Conservation (phyloP, 1,284 basidiomycete genomes). For the Mycena citricolor region DNA sequence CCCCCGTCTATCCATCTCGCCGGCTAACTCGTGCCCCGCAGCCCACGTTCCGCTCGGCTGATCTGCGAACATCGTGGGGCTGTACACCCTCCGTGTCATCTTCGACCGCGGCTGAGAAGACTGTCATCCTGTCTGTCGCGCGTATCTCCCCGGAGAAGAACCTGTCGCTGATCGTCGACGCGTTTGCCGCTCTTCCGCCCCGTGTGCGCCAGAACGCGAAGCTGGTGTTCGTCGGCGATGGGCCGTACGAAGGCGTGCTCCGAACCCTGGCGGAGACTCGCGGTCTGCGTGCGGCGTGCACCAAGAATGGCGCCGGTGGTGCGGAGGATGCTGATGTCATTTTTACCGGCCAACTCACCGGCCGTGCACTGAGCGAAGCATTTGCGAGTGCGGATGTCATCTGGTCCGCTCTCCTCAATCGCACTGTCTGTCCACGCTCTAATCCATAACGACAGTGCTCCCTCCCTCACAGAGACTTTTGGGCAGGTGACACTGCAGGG, state of each 20-base stretch:
- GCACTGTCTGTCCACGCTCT: background rate
- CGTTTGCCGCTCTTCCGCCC: background rate
- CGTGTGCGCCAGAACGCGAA: background rate
- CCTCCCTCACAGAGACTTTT: slow-evolving; percentile 11
- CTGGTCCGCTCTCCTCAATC: background rate
- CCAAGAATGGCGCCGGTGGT: no score
- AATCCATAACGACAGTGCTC: no score
- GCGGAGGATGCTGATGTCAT: no score
- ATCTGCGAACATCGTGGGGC: no score
- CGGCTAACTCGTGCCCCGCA: background rate
- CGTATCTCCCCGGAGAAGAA: slow-evolving; percentile 7
- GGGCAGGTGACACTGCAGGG: slow-evolving; percentile 8
- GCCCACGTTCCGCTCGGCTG: background rate
- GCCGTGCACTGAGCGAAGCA: background rate
- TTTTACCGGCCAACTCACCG: slow-evolving; percentile 1
- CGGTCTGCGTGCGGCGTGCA: background rate
- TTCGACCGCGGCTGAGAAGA: no score
- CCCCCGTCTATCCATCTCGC: background rate
- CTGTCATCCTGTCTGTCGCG: background rate
- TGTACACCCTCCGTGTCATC: background rate
- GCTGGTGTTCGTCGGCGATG: slow-evolving; percentile 5
- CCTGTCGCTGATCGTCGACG: background rate
- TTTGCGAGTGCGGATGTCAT: slow-evolving; percentile 11
- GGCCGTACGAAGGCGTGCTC: background rate
- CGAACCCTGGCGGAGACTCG: background rate